Base-by-base conservation (phyloP, 2,329 filamentous ascomycete species). In the Cytospora leucostoma region DNA sequence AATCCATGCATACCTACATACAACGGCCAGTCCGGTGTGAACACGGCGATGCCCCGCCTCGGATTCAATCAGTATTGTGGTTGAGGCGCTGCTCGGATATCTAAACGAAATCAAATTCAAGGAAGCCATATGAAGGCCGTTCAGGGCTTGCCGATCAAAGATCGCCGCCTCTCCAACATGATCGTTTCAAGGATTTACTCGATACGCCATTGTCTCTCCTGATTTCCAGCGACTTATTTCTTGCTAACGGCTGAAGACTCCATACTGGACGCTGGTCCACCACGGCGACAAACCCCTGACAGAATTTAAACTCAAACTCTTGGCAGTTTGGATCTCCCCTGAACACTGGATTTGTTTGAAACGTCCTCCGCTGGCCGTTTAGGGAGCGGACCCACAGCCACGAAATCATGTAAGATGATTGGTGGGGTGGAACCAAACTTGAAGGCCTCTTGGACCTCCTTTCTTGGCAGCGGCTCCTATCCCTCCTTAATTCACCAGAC, bases 391-490 rank as follows among this genome's bases (percentile, higher is more conserved):
- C 40, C 61, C 51, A 60, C 58, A 21, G 1, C 8, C 1, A 7
- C 34, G 13, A 44, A 38, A 52, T 38, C 33, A 32, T 63, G 51
- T 63, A 52, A 63, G 56, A 60, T 54, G 38, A 63, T 60, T 63
- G 40, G 61, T 60, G 51, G 52, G 51, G 40, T 17, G n/a, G 38
- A 3, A 6, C 4, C 19, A 59, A 50, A 59, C 44, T 44, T 33
- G 21, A 54, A 60, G 34, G 32, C 19, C 27, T 12, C 17, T 40
- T 40, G 52, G 19, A 37, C 38, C 61, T 49, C 21, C 17, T 35
- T 40, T 55, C 61, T 63, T 63, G 61, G 61, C 61, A 35, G 61
- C 61, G 49, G 54, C 60, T 62, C 60, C 47, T 38, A 34, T 47
- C 44, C 53, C 51, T 44, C 56, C 38, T 59, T 63, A 63, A 55